Evolutionary conservation across 805 yeast species (phyloP), one percentile per base, ranked within the genome.

Genomic region (Ogataea pignaliae): DNA sequence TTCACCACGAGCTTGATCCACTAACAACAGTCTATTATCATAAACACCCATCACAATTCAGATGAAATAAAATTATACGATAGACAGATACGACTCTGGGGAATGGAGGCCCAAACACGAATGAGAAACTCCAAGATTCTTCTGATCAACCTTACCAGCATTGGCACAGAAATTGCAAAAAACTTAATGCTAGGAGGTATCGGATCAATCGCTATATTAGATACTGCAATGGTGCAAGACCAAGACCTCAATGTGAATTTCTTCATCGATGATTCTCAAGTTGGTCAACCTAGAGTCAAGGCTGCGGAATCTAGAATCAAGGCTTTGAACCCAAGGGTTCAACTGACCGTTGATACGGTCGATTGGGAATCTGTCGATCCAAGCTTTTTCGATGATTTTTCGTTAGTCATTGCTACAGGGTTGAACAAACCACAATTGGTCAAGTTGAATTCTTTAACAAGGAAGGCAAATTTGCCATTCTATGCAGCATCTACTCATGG

Each of bases 61-160:
- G 97, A 89, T 56, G 97, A 90, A 60, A 79, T 90, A 45, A 96
- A 95, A 1, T 73, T 91, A 17, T 91, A 91, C 60, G 99, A 91
- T 64, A 78, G 99, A 46, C 99, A 91, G 65, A 90, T 91, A 50
- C 69, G 99, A 50, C 72, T 91, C 16, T 91, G 99, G 99, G 99
- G 99, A 2, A 71, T 93, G 59, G 95, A 86, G 29, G 95, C 97
- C 3, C 99, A 91, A 62, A 73, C 79, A 34, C 63, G 80, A 36
- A 78, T 91, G 70, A 74, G 93, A 32, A 76, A 81, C 15, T 83
- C 97, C 8, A 76, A 75, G 37, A 72, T 91, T 4, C 66, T 90
- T 37, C 55, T 93, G 36, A 71, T 91, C 38, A 84, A 85, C 48
- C 55, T 88, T 13, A 85, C 90, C 10, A 87, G 88, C 1, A 72